Conservation (phyloP, 805 yeast genomes). For the Candida coleopterorum region DNA sequence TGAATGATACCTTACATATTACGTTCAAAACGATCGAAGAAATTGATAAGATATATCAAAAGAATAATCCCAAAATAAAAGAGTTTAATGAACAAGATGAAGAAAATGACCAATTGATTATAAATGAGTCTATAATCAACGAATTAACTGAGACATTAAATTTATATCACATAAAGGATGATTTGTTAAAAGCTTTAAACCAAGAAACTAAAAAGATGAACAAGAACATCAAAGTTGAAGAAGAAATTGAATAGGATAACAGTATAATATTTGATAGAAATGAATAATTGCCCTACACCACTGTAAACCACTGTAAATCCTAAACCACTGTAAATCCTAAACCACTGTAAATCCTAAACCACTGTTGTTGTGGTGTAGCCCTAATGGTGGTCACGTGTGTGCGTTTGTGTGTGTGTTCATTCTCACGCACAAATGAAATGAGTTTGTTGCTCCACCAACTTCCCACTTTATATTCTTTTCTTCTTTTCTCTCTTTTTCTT, state of each 20-base stretch:
- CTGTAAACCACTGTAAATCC: not conserved
- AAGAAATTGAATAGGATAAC: slow-evolving; percentile 12
- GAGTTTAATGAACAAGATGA: not conserved
- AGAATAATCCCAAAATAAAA: not conserved
- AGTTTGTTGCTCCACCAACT: too few species aligned
- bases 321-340: not conserved
- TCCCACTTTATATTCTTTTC: not conserved
- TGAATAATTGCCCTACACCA: not conserved
- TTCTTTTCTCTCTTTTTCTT: slow-evolving; percentile 10
- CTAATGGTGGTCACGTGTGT: not conserved
- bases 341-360: not conserved
- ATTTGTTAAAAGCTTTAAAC: slow-evolving; percentile 46
- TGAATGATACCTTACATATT: slow-evolving; percentile 19
- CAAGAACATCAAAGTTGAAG: slow-evolving; percentile 14
- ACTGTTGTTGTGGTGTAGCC: not conserved
- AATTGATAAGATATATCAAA: slow-evolving; percentile 17
- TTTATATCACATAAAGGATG: slow-evolving; percentile 39
- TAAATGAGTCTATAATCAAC: slow-evolving; percentile 44
- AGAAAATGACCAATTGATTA: slow-evolving; percentile 31
- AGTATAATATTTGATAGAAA: too few species aligned
- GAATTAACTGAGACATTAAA: slow-evolving; percentile 41
- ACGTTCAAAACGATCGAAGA: slow-evolving; percentile 12
- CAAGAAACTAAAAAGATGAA: slow-evolving; percentile 44
- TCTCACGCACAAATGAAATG: too few species aligned
- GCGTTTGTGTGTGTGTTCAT: not conserved